Base-by-base conservation (phyloP, 352 stramenopile genomes). In the Thalassiosira exigua region DNA sequence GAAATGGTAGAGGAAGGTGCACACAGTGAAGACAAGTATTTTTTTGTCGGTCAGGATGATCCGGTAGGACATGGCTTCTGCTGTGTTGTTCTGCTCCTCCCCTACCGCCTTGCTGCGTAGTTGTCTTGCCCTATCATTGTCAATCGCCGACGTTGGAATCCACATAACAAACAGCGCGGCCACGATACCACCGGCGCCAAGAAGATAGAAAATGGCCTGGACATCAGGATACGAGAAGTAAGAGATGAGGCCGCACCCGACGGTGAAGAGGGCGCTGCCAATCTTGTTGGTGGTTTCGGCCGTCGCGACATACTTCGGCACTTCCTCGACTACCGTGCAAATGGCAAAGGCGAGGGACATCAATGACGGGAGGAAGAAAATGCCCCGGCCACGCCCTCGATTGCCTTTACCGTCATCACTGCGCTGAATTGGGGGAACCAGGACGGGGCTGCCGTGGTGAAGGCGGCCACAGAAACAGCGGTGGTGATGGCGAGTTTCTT, bases 231-330 rank as follows among this genome's bases (percentile, higher is more conserved):
- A 48, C 39, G 39, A 17, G 39, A 17, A 48, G 39, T 48, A 48
- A n/a, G 39, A 48, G n/a, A 48, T 48, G 11, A n/a, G 11, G n/a
- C 11, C 39, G 39, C 39, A 48, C 11, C 11, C n/a, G 39, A 48
- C 39, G 11, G n/a, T n/a, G 39, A 48, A 17, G 39, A 48, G 11
- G 39, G n/a, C 11, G 39, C 39, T 48, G 11, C 39, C 39, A 48
- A 48, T 48, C 39, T 48, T 48, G n/a, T 48, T 48, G 39, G 11
- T 48, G 39, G n/a, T n/a, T n/a, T 48, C 39, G 11, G 39, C n/a
- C 11, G 39, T 48, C n/a, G 39, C 39, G 39, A 48, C n/a, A n/a
- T 17, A 48, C 39, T n/a, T 48, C 11, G 39, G 39, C 11, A 48
- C n/a, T n/a, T 48, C 39, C 39, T 48, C 39, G 11, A 17, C 39